Evolutionary conservation across 1,284 basidiomycete genomes (phyloP), one percentile per base, ranked within the genome.

Genomic region (Ustilago esculenta): DNA sequence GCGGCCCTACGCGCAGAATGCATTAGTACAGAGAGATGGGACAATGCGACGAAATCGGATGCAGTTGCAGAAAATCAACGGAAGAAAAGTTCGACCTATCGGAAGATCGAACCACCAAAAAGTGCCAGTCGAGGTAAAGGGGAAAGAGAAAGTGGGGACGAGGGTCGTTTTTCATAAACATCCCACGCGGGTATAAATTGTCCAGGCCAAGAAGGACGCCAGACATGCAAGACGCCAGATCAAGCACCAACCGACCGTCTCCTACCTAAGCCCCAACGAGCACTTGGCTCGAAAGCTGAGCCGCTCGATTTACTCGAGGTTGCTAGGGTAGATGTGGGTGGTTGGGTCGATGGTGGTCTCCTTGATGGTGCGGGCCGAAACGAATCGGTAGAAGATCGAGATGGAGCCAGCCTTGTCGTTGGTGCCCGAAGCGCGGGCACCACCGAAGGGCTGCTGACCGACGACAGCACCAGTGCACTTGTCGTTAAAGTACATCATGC

Each of bases 391-490:
- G 64, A 81, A 94, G 81, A 97, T 91, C 75, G 87, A 88, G 72
- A 94, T 89, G 70, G 90, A 92, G 14, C 95, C 95, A 1, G 93
- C 92, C 86, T 98, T 98, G 84, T 98, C 96, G 85, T 98, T 98
- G 68, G 96, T 98, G 25, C 96, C 95, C 75, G 90, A 92, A 20
- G 87, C 92, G 41, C 95, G 88, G 6, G 89, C 92, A 54, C 95
- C 96, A 52, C 95, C 95, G 82, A 98, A 98, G 6, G 95, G 94
- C 84, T 98, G 95, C 83, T 97, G 94, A 23, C 81, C 81, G 7
- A 82, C 81, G 37, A 81, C 79, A 25, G 95, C 95, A 58, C 95
- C 95, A 0, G 95, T 97, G 84, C 92, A 95, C 74, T 84, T 84
- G 72, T 81, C 78, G 74, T 83, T 81, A 72, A 80, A 83, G 79